Conservation (phyloP, 495 filamentous ascomycete species). For the Aspergillus incahuasiensis region DNA sequence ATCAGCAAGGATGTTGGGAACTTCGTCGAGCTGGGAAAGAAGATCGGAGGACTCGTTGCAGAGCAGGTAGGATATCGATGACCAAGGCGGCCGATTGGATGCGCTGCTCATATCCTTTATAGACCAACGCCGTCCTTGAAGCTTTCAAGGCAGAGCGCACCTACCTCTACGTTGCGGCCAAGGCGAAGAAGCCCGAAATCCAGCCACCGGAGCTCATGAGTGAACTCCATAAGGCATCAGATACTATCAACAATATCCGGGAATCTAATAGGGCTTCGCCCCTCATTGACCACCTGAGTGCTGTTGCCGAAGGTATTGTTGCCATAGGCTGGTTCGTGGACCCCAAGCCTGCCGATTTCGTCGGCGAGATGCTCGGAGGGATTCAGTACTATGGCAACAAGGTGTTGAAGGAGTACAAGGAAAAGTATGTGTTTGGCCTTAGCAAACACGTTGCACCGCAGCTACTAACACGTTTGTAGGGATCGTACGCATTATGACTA, state of each 20-base stretch:
- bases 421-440: slow-evolving; percentile 58
- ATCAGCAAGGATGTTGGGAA: slow-evolving; percentile 69
- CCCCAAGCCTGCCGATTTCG: slow-evolving; percentile 72
- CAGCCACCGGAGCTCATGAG: slow-evolving; percentile 68
- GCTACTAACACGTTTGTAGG: slow-evolving; percentile 37
- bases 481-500: slow-evolving; percentile 77
- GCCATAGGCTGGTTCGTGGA: slow-evolving; percentile 84
- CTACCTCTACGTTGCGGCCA: slow-evolving; percentile 82
- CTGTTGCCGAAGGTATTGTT: slow-evolving; percentile 84
- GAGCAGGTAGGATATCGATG: slow-evolving; percentile 60
- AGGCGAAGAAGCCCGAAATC: slow-evolving; percentile 84
- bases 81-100: slow-evolving; percentile 1
- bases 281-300: slow-evolving; percentile 70
- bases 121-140: slow-evolving; percentile 57
- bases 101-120: slow-evolving; percentile 1
- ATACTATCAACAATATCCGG: slow-evolving; percentile 67
- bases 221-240: slow-evolving; percentile 73
- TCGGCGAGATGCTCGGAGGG: slow-evolving; percentile 69
- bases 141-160: slow-evolving; percentile 80
- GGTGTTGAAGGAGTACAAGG: slow-evolving; percentile 82
- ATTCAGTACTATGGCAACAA: slow-evolving; percentile 90
- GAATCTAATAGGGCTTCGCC: slow-evolving; percentile 70
- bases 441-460: neutral
- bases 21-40: slow-evolving; percentile 72
- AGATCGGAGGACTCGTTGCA: slow-evolving; percentile 70